Evolutionary conservation across 306 rosid genomes (phyloP).

Genomic region (Urtica urens): DNA sequence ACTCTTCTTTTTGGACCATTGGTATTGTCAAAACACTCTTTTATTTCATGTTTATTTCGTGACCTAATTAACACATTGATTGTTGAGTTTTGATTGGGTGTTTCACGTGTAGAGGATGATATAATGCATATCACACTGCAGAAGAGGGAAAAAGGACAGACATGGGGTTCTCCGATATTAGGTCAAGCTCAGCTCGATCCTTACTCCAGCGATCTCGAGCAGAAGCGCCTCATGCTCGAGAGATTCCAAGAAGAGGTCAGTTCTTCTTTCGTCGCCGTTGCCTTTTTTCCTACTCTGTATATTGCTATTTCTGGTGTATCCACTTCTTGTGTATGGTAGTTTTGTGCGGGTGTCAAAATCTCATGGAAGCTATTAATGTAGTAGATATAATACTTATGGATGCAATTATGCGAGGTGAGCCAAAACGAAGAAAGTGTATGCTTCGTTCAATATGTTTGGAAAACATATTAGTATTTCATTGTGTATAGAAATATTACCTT

Average conservation of each 20-base stretch:
- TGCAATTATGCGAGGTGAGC: no score
- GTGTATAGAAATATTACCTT: no score
- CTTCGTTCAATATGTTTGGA: no score
- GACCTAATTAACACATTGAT: background rate
- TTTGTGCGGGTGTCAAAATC: no score
- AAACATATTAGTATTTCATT: no score
- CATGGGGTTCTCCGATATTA: conserved; percentile 92
- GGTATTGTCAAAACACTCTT: conserved; percentile 25
- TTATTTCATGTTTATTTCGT: background rate
- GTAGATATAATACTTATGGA: no score
- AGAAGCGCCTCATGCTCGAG: conserved; percentile 98
- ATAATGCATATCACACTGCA: conserved; percentile 87
- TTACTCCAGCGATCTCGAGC: conserved; percentile 65
- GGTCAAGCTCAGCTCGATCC: conserved; percentile 94
- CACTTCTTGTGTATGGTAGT: no score
- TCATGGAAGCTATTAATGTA: no score
- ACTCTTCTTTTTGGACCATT: conserved; percentile 92
- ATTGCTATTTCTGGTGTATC: no score
- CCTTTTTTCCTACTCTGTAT: no score
- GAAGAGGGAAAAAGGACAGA: conserved; percentile 93
- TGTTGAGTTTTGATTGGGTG: background rate
- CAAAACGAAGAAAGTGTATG: no score
- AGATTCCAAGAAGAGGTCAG: conserved; percentile 98
- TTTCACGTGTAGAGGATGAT: conserved; percentile 68
- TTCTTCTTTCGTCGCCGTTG: background rate